Evolutionary conservation across 225 moss, liverwort and hornwort species (phyloP).

Genomic region (Pleurozium schreberi): DNA sequence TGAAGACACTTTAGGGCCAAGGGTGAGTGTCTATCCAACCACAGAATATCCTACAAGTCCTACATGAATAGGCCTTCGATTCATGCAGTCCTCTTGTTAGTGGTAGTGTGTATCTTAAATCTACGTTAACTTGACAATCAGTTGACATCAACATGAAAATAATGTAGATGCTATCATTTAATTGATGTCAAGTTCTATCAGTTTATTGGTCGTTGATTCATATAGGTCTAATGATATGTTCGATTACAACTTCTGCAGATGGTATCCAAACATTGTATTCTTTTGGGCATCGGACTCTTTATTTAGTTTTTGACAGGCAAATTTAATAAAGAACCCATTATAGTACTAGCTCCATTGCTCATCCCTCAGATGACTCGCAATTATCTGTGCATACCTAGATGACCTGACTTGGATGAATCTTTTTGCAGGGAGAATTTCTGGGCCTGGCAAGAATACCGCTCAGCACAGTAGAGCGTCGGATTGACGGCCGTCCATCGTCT

Average conservation of each 20-base stretch:
- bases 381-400: background rate
- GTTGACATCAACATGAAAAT: background rate
- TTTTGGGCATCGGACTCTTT: background rate
- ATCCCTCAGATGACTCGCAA: background rate
- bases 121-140: background rate
- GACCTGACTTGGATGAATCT: background rate
- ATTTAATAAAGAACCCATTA: background rate
- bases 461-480: conserved; percentile 48
- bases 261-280: background rate
- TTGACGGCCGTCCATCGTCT: conserved; percentile 44
- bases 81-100: background rate
- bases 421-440: conserved; percentile 65
- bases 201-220: background rate
- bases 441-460: conserved; percentile 62
- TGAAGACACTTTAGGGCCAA: conserved; percentile 45
- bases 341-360: background rate
- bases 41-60: background rate
- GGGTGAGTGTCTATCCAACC: background rate
- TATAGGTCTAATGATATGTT: background rate
- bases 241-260: background rate
- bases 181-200: too few species aligned
- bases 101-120: background rate
- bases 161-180: background rate
- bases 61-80: too few species aligned
- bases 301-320: background rate